phyloP scores from a whole-genome alignment of 305 asterid species.

The Rubia occidens region DNA sequence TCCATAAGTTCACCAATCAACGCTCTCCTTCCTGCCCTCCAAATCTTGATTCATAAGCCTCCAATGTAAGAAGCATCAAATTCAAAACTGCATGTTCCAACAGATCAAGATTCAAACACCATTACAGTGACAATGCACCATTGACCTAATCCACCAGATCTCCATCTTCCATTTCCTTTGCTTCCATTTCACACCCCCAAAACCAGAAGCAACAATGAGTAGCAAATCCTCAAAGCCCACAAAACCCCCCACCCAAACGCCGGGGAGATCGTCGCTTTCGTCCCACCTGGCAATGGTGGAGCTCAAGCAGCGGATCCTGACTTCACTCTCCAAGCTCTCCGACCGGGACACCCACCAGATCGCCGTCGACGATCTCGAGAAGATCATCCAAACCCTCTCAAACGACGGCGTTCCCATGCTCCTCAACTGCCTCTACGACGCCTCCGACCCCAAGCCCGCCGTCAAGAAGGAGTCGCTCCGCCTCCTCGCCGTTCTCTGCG shows the following conservation, averaged over 20 bases:
- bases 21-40: no score
- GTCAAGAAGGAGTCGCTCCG: constrained; percentile 78
- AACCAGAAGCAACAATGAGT: constrained; percentile 19
- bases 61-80: not conserved
- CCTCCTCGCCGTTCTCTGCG: constrained; percentile 56
- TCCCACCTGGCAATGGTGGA: constrained; percentile 94
- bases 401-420: constrained; percentile 85
- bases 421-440: constrained; percentile 86
- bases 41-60: not conserved
- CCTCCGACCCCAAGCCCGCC: constrained; percentile 79
- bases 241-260: constrained; percentile 45
- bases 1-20: not conserved
- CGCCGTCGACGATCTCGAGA: constrained; percentile 90
- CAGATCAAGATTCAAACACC: not conserved
- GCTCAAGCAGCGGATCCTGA: constrained; percentile 78
- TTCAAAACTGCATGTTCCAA: not conserved
- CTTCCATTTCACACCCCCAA: not conserved
- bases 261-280: constrained; percentile 42
- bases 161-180: not conserved
- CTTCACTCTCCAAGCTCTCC: constrained; percentile 78
- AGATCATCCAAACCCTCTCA: constrained; percentile 59
- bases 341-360: constrained; percentile 98
- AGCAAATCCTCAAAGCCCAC: constrained; percentile 52
- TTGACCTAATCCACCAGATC: not conserved
- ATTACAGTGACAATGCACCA: constrained; percentile 4